These are phyloP conservation scores for Colletotrichum melonis DNA, from an alignment of 2,329 filamentous ascomycete genomes.

Conservation along the genomic window DNA sequence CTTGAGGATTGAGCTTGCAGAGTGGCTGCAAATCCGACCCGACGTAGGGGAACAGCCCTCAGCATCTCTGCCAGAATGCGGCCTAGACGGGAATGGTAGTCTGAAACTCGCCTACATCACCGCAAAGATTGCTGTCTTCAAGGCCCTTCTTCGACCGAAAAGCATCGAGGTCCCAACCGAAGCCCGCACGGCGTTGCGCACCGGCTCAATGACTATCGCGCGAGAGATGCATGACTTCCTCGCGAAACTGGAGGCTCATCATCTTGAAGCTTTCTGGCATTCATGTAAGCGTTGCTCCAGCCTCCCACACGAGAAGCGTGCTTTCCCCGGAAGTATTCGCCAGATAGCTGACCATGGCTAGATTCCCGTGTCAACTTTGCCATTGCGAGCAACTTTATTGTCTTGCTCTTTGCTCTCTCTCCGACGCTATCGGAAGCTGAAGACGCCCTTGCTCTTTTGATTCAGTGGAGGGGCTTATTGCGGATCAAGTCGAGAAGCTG, in stretches of 20 bases:
- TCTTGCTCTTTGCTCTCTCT: slow-evolving; percentile 7
- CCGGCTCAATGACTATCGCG: slow-evolving; percentile 15
- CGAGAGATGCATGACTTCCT: slow-evolving; percentile 26
- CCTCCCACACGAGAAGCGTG: too few species aligned
- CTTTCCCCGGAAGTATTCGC: not conserved
- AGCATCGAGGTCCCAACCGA: slow-evolving; percentile 4
- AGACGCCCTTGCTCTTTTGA: not conserved
- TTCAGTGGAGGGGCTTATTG: slow-evolving; percentile 17
- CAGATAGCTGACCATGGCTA: not conserved
- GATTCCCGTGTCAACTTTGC: slow-evolving; percentile 29
- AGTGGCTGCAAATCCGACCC: slow-evolving; percentile 15
- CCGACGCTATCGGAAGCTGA: slow-evolving; percentile 2
- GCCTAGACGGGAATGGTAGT: slow-evolving; percentile 17
- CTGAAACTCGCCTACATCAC: slow-evolving; percentile 24
- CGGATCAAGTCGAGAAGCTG: slow-evolving; percentile 32
- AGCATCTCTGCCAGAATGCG: not conserved
- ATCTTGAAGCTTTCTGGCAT: slow-evolving; percentile 28
- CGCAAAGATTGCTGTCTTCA: slow-evolving; percentile 11
- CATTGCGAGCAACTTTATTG: slow-evolving; percentile 25
- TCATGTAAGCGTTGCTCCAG: slow-evolving; percentile 3
- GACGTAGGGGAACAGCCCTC: slow-evolving; percentile 13
- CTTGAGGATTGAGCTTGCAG: slow-evolving; percentile 13
- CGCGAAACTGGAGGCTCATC: slow-evolving; percentile 5
- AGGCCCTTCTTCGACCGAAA: slow-evolving; percentile 9
- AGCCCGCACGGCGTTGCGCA: slow-evolving; percentile 13